Evolutionary conservation across 2,329 filamentous ascomycete species (phyloP).

Genomic region (Metarhizium album): DNA sequence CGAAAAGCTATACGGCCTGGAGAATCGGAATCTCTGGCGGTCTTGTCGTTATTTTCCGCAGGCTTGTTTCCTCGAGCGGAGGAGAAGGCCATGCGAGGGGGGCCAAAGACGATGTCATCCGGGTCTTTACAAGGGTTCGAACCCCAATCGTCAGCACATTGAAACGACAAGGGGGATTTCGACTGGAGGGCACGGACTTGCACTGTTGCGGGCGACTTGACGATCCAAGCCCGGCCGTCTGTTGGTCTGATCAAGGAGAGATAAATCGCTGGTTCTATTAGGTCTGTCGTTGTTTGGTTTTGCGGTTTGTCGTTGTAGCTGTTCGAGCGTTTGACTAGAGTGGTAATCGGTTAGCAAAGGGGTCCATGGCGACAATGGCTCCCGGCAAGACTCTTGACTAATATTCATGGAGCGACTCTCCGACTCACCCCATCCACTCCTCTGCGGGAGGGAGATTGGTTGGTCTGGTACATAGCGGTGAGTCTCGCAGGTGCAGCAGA

Average conservation of each 20-base stretch:
- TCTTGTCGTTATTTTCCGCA: slow-evolving; percentile 45
- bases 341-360: neutral
- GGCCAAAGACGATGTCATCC: slow-evolving; percentile 79
- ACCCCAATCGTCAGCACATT: neutral
- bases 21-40: slow-evolving; percentile 37
- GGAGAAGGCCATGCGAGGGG: slow-evolving; percentile 72
- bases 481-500: slow-evolving; percentile 65
- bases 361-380: neutral
- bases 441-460: slow-evolving; percentile 69
- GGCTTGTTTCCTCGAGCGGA: slow-evolving; percentile 53
- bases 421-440: slow-evolving; percentile 88
- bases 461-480: slow-evolving; percentile 75
- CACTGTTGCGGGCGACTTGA: slow-evolving; percentile 43
- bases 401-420: slow-evolving; percentile 36
- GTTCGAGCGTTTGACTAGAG: slow-evolving; percentile 33
- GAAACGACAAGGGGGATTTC: neutral
- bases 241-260: slow-evolving; percentile 37
- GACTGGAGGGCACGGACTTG: slow-evolving; percentile 34
- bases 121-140: slow-evolving; percentile 34
- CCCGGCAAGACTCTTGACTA: neutral
- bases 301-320: slow-evolving; percentile 29
- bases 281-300: slow-evolving; percentile 33
- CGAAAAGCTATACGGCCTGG: slow-evolving; percentile 51
- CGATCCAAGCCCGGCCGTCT: slow-evolving; percentile 42
- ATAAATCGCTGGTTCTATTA: slow-evolving; percentile 32